Percentiles rank a stretch among this genome's conserved stretches.
These are phyloP conservation scores for Erysiphe pulchra DNA, from an alignment of 2,329 filamentous ascomycete genomes.

Conservation along the genomic window DNA sequence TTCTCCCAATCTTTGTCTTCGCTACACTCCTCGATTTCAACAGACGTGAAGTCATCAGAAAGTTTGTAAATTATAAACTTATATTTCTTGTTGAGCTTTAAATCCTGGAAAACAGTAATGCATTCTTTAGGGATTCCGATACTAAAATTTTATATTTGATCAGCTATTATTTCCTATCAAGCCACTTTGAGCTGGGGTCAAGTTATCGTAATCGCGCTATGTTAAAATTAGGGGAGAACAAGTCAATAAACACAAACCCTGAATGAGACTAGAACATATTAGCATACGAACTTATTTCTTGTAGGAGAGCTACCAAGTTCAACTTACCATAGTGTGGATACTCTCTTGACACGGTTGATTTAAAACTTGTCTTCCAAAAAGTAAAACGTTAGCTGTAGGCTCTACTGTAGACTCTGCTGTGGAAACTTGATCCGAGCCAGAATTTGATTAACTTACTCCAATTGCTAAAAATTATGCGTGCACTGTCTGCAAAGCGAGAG, in stretches of 20 bases:
- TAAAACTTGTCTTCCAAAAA: too few species aligned
- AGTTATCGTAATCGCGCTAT: not conserved
- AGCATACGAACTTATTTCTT: not conserved
- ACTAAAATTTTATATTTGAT: constrained; percentile 19
- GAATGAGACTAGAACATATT: constrained; percentile 32
- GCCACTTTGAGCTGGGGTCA: not conserved
- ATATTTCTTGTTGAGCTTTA: constrained; percentile 58
- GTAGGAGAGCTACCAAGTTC: not conserved
- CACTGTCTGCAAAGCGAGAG: too few species aligned
- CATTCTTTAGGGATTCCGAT: constrained; percentile 48
- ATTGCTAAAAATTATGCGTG: too few species aligned
- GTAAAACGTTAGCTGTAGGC: too few species aligned
- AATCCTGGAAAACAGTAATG: constrained; percentile 46
- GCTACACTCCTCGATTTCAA: constrained; percentile 53
- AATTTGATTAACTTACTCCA: too few species aligned
- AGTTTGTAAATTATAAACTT: constrained; percentile 83
- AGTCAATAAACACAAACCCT: constrained; percentile 25
- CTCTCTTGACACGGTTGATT: not conserved
- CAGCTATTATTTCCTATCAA: constrained; percentile 1
- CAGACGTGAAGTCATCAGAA: constrained; percentile 57
- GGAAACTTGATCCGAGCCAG: too few species aligned
- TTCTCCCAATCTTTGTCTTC: constrained; percentile 38
- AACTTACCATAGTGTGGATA: constrained; percentile 5
- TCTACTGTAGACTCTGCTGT: too few species aligned
- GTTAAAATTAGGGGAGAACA: not conserved